These are phyloP conservation scores for Cryptococcus sp. DNA, from an alignment of 1,284 basidiomycete species.

Conservation along the genomic window DNA sequence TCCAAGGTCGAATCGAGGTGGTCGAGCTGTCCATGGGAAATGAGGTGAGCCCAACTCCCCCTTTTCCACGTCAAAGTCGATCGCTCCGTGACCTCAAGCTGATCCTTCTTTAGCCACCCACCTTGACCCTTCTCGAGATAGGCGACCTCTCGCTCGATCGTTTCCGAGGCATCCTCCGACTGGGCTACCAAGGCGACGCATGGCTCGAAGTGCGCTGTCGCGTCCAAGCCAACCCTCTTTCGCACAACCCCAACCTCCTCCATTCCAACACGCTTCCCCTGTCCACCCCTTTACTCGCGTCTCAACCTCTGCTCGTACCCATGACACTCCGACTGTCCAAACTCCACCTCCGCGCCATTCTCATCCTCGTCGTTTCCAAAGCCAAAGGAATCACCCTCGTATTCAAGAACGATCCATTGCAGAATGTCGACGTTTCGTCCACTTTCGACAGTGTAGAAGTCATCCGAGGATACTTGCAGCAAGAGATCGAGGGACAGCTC, in stretches of 20 bases:
- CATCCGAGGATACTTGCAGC: constrained; percentile 93
- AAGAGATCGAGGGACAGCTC: constrained; percentile 93
- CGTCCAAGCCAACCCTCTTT: constrained; percentile 61
- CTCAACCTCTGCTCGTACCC: constrained; percentile 88
- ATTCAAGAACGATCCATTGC: constrained; percentile 98
- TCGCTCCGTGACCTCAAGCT: too few relatives aligned
- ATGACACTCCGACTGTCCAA: constrained; percentile 96
- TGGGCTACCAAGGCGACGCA: constrained; percentile 94
- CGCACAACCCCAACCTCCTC: constrained; percentile 77
- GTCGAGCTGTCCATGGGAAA: constrained; percentile 98
- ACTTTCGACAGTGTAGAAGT: constrained; percentile 98
- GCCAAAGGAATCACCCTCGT: constrained; percentile 97
- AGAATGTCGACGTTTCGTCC: constrained; percentile 94
- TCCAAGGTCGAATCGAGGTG: constrained; percentile 94
- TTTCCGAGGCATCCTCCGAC: constrained; percentile 92
- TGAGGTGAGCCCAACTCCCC: constrained; percentile 71
- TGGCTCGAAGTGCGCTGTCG: constrained; percentile 93
- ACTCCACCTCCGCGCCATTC: constrained; percentile 89
- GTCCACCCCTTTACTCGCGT: constrained; percentile 76
- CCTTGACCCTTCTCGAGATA: constrained; percentile 94
- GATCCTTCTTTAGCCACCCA: constrained; percentile 83
- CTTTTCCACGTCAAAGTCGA: too few relatives aligned
- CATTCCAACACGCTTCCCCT: constrained; percentile 66
- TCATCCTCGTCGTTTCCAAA: constrained; percentile 94
- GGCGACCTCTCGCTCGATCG: constrained; percentile 93